phyloP scores from a whole-genome alignment of 768 basidiomycete genomes.

The Trametes maxima region DNA sequence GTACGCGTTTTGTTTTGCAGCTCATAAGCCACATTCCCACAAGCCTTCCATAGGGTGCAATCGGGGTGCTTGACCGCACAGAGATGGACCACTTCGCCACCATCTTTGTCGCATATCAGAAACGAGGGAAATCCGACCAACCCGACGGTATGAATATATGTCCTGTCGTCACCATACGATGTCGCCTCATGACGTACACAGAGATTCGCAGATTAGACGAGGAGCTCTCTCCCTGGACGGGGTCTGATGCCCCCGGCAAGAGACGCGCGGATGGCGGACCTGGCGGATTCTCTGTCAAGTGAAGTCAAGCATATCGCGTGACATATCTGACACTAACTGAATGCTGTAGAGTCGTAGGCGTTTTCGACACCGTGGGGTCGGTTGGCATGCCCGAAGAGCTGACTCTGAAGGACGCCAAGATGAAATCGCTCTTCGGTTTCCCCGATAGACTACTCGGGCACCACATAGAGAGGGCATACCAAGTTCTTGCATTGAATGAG shows the following conservation, averaged over 20 bases:
- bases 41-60: slow-evolving; percentile 53
- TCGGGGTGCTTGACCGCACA: slow-evolving; percentile 68
- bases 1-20: slow-evolving; percentile 36
- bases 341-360: slow-evolving; percentile 61
- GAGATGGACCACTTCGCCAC: slow-evolving; percentile 74
- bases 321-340: neutral
- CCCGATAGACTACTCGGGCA: slow-evolving; percentile 58
- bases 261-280: slow-evolving; percentile 48
- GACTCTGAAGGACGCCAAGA: slow-evolving; percentile 44
- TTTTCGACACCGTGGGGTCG: slow-evolving; percentile 80
- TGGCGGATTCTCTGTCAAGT: slow-evolving; percentile 66
- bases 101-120: slow-evolving; percentile 64
- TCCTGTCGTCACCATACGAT: neutral
- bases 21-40: neutral
- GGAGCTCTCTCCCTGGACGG: slow-evolving; percentile 57
- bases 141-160: slow-evolving; percentile 41
- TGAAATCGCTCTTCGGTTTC: slow-evolving; percentile 64
- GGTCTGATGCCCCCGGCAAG: slow-evolving; percentile 54
- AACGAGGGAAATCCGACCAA: slow-evolving; percentile 57
- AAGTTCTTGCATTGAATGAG: slow-evolving; percentile 72
- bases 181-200: too few relatives aligned
- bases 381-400: slow-evolving; percentile 72
- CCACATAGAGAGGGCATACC: slow-evolving; percentile 67
- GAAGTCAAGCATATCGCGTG: slow-evolving; percentile 15
- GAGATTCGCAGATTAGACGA: slow-evolving; percentile 43